phyloP scores from a whole-genome alignment of 169 alveolate genomes.

The Plasmodium cynomolgi region DNA sequence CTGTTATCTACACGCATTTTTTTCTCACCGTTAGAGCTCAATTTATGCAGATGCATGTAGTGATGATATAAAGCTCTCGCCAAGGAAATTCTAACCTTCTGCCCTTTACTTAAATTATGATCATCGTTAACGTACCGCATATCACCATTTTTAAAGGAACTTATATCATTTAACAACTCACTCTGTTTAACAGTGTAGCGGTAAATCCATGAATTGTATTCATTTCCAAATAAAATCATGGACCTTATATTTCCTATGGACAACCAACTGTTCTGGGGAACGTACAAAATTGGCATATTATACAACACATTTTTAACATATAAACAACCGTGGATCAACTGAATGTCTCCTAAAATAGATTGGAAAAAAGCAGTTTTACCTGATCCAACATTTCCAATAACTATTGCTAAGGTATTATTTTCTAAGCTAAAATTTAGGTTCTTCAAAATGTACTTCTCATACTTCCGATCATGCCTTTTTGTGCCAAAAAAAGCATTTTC shows the following conservation, averaged over 20 bases:
- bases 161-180: slow-evolving; percentile 80
- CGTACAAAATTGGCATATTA: slow-evolving; percentile 84
- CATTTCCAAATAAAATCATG: slow-evolving; percentile 85
- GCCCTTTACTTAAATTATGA: slow-evolving; percentile 92
- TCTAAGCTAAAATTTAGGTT: slow-evolving; percentile 50
- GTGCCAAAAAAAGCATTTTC: slow-evolving; percentile 40
- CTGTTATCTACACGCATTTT: not conserved
- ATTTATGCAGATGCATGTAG: slow-evolving; percentile 43
- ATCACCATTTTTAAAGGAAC: slow-evolving; percentile 83
- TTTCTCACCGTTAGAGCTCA: not conserved
- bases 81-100: slow-evolving; percentile 91
- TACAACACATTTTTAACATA: slow-evolving; percentile 35
- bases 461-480: not conserved
- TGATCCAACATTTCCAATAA: slow-evolving; percentile 93
- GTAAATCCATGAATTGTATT: slow-evolving; percentile 75
- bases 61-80: slow-evolving; percentile 92
- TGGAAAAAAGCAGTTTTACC: slow-evolving; percentile 90
- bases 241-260: slow-evolving; percentile 86
- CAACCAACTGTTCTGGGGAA: slow-evolving; percentile 87
- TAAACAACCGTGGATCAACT: slow-evolving; percentile 22
- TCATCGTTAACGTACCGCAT: slow-evolving; percentile 83
- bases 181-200: slow-evolving; percentile 74
- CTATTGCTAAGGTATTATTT: slow-evolving; percentile 59
- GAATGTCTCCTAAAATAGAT: slow-evolving; percentile 82
- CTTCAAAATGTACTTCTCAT: slow-evolving; percentile 9